Percentiles rank a stretch among this genome's conserved stretches.
These are phyloP conservation scores for Cnidoscolus chayamansa DNA, from an alignment of 441 rosid species.

Conservation along the genomic window DNA sequence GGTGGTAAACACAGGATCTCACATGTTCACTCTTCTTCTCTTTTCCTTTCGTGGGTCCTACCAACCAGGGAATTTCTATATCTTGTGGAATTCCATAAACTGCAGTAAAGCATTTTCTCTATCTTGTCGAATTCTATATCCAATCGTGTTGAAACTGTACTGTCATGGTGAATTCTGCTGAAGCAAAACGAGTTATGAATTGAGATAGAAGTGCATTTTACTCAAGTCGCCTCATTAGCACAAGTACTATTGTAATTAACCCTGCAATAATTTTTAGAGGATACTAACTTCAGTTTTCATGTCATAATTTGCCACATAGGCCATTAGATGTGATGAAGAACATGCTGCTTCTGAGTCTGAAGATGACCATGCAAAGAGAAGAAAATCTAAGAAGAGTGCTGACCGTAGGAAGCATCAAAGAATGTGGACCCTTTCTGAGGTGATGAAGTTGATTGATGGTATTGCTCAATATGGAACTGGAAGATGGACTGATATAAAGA, in stretches of 20 bases:
- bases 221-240: neutral
- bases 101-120: neutral
- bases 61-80: neutral
- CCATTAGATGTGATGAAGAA: constrained; percentile 41
- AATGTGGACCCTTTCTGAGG: constrained; percentile 83
- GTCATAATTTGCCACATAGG: constrained; percentile 26
- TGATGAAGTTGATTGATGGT: constrained; percentile 75
- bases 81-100: neutral
- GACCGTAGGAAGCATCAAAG: constrained; percentile 87
- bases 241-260: neutral
- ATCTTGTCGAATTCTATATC: neutral
- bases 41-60: neutral
- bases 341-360: constrained; percentile 51
- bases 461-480: constrained; percentile 81
- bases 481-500: constrained; percentile 91
- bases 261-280: neutral
- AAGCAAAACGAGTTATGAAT: neutral
- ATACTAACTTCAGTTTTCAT: constrained; percentile 9
- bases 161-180: neutral
- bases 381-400: constrained; percentile 35
- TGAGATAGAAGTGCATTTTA: neutral
- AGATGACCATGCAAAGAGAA: constrained; percentile 37
- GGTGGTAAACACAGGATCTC: neutral
- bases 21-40: neutral
- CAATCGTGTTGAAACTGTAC: neutral